Conservation (phyloP, 2,329 filamentous ascomycete genomes). For the Rutstroemia sp. region DNA sequence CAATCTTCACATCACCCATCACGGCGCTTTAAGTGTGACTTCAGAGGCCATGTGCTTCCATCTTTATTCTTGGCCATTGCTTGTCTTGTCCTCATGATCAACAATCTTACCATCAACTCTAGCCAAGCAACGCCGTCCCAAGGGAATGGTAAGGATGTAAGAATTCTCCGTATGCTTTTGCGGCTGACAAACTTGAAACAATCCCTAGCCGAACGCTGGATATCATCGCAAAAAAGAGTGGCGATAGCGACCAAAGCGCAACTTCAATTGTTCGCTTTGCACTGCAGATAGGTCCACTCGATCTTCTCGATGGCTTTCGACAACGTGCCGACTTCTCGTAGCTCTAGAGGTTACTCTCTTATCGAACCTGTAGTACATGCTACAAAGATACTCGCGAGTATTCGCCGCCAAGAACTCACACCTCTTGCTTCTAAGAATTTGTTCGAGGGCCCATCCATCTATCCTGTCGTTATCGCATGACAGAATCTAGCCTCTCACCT, state of each 20-base stretch:
- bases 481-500: not conserved
- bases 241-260: too few species aligned
- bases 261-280: too few species aligned
- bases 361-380: too few species aligned
- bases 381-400: too few species aligned
- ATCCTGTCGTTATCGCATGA: not conserved
- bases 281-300: too few species aligned
- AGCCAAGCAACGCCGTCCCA: not conserved
- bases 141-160: not conserved
- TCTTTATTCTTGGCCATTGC: not conserved
- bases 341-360: too few species aligned
- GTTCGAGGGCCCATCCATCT: not conserved
- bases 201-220: not conserved
- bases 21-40: not conserved
- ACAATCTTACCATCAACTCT: not conserved
- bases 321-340: too few species aligned
- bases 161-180: not conserved
- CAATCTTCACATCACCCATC: not conserved
- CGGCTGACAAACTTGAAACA: not conserved
- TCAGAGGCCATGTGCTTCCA: not conserved
- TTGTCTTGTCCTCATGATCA: slow-evolving; percentile 1
- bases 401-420: too few species aligned
- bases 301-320: too few species aligned
- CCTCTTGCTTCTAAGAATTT: too few species aligned
- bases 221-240: not conserved